These are phyloP conservation scores for Helicocarpus griseus DNA, from an alignment of 2,329 filamentous ascomycete species.

Conservation along the genomic window DNA sequence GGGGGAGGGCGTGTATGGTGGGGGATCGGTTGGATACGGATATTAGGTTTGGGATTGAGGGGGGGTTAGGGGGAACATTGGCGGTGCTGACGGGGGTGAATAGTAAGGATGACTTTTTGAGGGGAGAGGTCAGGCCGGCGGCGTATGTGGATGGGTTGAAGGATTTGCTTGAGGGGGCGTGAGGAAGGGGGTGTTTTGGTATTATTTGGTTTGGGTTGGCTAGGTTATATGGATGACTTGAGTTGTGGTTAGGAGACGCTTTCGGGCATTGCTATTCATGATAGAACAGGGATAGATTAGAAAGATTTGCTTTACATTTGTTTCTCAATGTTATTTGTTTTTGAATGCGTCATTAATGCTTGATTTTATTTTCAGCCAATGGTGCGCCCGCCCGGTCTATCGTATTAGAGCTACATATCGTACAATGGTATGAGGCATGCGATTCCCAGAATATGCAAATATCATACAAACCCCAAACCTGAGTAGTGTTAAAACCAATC, in stretches of 20 bases:
- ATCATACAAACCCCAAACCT: background rate
- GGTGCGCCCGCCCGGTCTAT: background rate
- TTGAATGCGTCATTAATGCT: too few species aligned
- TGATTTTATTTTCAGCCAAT: background rate
- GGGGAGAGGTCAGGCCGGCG: constrained; percentile 61
- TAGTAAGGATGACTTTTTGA: constrained; percentile 70
- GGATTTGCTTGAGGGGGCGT: constrained; percentile 48
- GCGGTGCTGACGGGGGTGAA: constrained; percentile 85
- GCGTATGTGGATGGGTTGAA: constrained; percentile 79
- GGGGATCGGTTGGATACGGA: constrained; percentile 91
- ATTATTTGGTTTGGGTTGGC: background rate
- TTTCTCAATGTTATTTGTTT: background rate
- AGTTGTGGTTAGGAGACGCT: background rate
- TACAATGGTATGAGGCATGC: background rate
- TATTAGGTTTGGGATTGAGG: constrained; percentile 89
- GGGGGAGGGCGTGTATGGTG: constrained; percentile 83
- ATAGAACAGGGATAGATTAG: background rate
- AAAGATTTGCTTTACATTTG: background rate
- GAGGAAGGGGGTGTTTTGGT: background rate
- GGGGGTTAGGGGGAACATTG: constrained; percentile 79
- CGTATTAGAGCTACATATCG: background rate
- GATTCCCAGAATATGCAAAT: background rate
- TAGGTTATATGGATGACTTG: background rate
- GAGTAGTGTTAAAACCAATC: background rate
- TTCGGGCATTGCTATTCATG: background rate